Conservation (phyloP, 2,329 filamentous ascomycete species). For the Malbranchea zuffiana region DNA sequence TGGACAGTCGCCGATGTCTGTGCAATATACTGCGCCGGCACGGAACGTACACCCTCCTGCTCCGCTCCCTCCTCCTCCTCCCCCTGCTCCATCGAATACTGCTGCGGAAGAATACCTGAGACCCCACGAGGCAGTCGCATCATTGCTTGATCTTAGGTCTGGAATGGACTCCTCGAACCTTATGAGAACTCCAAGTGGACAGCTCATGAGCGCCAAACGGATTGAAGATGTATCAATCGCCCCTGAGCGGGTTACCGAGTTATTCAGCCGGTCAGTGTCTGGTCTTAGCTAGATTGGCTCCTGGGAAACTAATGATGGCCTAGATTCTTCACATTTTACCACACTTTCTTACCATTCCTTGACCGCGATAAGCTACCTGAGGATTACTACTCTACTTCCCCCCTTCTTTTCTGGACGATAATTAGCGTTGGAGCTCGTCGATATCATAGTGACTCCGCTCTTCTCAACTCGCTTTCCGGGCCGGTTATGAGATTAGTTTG, state of each 20-base stretch:
- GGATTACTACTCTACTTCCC: slow-evolving; percentile 47
- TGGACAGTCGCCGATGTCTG: slow-evolving; percentile 22
- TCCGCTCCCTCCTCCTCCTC: slow-evolving; percentile 23
- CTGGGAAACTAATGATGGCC: slow-evolving; percentile 16
- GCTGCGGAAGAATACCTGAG: slow-evolving; percentile 32
- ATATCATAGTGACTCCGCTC: slow-evolving; percentile 43
- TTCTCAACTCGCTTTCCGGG: slow-evolving; percentile 43
- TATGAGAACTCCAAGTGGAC: slow-evolving; percentile 40
- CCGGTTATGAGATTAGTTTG: slow-evolving; percentile 50
- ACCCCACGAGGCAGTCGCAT: slow-evolving; percentile 41
- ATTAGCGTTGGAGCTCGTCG: slow-evolving; percentile 52
- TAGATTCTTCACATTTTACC: slow-evolving; percentile 54
- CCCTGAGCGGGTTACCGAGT: slow-evolving; percentile 34
- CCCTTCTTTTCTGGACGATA: slow-evolving; percentile 59
- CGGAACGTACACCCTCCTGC: slow-evolving; percentile 19
- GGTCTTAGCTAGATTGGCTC: too few relatives aligned
- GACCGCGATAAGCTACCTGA: slow-evolving; percentile 45
- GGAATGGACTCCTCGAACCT: slow-evolving; percentile 35
- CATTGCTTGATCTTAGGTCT: slow-evolving; percentile 40
- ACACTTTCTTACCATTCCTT: slow-evolving; percentile 54
- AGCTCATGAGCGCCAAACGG: slow-evolving; percentile 35
- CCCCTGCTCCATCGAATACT: slow-evolving; percentile 19
- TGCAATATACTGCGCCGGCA: slow-evolving; percentile 16
- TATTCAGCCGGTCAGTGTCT: slow-evolving; percentile 37
- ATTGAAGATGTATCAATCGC: slow-evolving; percentile 41